Conservation (phyloP, 1,284 basidiomycete species). For the Binderoboletus segoi region DNA sequence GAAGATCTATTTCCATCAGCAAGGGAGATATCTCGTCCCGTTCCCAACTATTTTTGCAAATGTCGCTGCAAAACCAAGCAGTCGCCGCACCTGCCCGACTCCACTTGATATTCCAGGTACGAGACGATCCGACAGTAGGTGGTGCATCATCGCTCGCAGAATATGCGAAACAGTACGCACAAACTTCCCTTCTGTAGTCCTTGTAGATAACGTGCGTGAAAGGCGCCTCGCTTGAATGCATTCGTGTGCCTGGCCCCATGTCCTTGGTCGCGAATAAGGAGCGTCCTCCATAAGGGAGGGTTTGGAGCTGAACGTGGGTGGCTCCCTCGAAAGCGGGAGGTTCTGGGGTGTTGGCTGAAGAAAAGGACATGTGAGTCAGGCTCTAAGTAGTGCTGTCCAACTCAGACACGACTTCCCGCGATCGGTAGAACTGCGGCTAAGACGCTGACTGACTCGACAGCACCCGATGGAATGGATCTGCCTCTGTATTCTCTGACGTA, state of each 20-base stretch:
- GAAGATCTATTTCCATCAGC: slow-evolving; percentile 34
- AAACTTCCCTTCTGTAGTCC: slow-evolving; percentile 65
- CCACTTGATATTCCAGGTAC: slow-evolving; percentile 47
- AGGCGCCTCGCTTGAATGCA: slow-evolving; percentile 46
- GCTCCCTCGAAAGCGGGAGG: background rate
- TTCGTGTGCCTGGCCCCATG: slow-evolving; percentile 44
- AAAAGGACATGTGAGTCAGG: slow-evolving; percentile 13
- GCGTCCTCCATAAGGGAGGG: slow-evolving; percentile 52
- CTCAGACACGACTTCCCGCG: background rate
- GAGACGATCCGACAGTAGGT: slow-evolving; percentile 18
- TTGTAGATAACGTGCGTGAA: slow-evolving; percentile 53
- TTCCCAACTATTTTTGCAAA: slow-evolving; percentile 50
- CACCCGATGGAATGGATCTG: background rate
- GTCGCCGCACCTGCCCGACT: slow-evolving; percentile 38
- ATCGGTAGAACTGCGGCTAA: background rate
- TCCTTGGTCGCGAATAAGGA: slow-evolving; percentile 48
- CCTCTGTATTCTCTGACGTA: no score
- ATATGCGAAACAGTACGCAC: slow-evolving; percentile 63
- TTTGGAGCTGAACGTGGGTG: slow-evolving; percentile 20
- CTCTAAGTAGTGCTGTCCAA: background rate
- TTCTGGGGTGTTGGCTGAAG: background rate
- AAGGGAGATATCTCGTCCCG: slow-evolving; percentile 34
- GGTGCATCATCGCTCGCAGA: slow-evolving; percentile 45
- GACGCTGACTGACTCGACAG: background rate
- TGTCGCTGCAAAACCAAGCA: slow-evolving; percentile 56